Evolutionary conservation across 805 yeast genomes (phyloP).

Genomic region (Metschnikowia dekortorum): DNA sequence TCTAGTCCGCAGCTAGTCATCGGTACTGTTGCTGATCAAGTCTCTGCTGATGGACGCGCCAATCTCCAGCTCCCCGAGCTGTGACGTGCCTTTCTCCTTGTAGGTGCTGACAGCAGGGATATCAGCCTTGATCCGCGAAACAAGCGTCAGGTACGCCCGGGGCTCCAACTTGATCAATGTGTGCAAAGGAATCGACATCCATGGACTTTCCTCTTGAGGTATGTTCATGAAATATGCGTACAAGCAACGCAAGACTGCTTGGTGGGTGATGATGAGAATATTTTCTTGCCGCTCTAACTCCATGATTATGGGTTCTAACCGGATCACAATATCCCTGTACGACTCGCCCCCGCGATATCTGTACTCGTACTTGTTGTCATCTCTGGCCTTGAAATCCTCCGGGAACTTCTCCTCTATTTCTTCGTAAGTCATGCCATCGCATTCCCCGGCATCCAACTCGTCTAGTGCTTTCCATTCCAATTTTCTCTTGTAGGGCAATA

Average conservation of each 20-base stretch:
- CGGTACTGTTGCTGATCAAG: slow-evolving; percentile 38
- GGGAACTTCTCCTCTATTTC: slow-evolving; percentile 84
- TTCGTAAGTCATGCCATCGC: slow-evolving; percentile 96
- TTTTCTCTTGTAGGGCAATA: slow-evolving; percentile 68
- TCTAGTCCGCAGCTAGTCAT: not conserved
- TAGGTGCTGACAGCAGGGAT: slow-evolving; percentile 98
- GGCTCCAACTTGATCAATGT: slow-evolving; percentile 92
- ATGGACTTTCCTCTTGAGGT: slow-evolving; percentile 94
- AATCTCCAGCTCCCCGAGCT: slow-evolving; percentile 48
- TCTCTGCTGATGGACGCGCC: slow-evolving; percentile 46
- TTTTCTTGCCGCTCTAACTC: slow-evolving; percentile 97
- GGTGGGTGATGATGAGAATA: slow-evolving; percentile 93
- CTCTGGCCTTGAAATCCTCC: slow-evolving; percentile 93
- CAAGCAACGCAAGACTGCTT: slow-evolving; percentile 92
- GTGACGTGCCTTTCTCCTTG: slow-evolving; percentile 86
- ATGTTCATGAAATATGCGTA: slow-evolving; percentile 98
- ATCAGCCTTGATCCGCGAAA: slow-evolving; percentile 87
- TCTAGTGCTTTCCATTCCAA: slow-evolving; percentile 95
- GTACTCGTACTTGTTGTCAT: slow-evolving; percentile 92
- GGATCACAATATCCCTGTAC: slow-evolving; percentile 88
- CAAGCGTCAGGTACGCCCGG: slow-evolving; percentile 86
- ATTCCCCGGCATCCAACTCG: slow-evolving; percentile 95
- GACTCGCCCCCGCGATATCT: slow-evolving; percentile 97
- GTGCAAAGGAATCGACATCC: slow-evolving; percentile 98
- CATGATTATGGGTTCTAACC: slow-evolving; percentile 97